These are phyloP conservation scores for Przewalskia tangutica DNA, from an alignment of 257 asterid genomes.

Conservation along the genomic window DNA sequence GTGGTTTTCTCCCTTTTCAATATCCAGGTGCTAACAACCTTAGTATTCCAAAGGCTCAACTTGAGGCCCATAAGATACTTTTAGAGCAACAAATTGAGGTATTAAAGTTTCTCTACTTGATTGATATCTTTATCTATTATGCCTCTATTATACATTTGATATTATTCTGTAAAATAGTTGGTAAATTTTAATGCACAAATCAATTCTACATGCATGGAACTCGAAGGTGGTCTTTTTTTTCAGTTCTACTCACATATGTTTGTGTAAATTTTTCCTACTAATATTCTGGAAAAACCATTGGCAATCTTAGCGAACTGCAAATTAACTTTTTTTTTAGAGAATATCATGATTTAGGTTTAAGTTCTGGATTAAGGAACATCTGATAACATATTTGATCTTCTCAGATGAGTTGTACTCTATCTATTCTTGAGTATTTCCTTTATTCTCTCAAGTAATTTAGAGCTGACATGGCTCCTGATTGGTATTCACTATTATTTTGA, in stretches of 20 bases:
- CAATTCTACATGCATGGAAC: background rate
- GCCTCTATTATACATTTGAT: background rate
- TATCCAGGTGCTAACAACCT: slow-evolving; percentile 14
- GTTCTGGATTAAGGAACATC: background rate
- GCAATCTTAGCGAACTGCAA: background rate
- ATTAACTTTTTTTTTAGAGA: background rate
- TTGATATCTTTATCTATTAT: background rate
- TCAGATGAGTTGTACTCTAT: background rate
- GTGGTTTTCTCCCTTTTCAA: slow-evolving; percentile 14
- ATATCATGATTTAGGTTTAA: background rate
- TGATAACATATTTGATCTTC: background rate
- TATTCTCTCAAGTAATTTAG: background rate
- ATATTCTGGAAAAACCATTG: background rate
- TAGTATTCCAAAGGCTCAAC: slow-evolving; percentile 25
- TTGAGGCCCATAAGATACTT: slow-evolving; percentile 43
- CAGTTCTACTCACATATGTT: background rate
- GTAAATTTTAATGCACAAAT: background rate
- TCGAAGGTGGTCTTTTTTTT: background rate
- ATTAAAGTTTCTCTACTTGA: slow-evolving; percentile 9
- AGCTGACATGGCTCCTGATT: background rate
- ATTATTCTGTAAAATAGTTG: background rate
- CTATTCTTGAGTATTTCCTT: background rate
- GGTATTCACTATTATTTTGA: background rate
- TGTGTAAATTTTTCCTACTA: background rate
- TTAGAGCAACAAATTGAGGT: slow-evolving; percentile 80